These are phyloP conservation scores for Yamadazyma epiphylla DNA, from an alignment of 1,139 yeast genomes.

Conservation along the genomic window DNA sequence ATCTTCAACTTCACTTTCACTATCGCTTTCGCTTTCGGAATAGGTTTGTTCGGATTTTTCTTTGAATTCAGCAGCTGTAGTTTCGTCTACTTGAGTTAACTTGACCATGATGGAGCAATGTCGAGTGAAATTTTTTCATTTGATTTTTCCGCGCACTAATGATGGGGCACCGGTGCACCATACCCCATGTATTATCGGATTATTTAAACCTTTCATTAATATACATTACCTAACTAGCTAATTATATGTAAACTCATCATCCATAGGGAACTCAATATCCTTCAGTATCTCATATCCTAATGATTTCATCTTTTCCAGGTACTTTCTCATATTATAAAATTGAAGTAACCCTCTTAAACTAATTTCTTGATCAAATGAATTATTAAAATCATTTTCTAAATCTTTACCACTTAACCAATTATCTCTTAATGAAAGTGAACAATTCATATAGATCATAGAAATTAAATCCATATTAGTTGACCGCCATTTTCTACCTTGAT, in stretches of 20 bases:
- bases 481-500: slow-evolving; percentile 94
- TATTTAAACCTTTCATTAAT: too few species aligned
- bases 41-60: slow-evolving; percentile 18
- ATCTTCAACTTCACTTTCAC: slow-evolving; percentile 61
- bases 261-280: slow-evolving; percentile 13
- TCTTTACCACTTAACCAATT: slow-evolving; percentile 90
- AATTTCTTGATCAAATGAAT: slow-evolving; percentile 82
- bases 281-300: slow-evolving; percentile 48
- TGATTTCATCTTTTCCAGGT: slow-evolving; percentile 47
- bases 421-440: slow-evolving; percentile 69
- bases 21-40: slow-evolving; percentile 40
- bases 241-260: slow-evolving; percentile 13
- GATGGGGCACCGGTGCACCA: background rate
- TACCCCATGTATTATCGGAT: too few species aligned
- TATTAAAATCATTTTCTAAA: slow-evolving; percentile 68
- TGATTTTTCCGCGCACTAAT: background rate
- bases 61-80: slow-evolving; percentile 35
- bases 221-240: too few species aligned
- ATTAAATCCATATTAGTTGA: slow-evolving; percentile 90
- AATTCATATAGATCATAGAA: slow-evolving; percentile 77
- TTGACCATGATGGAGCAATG: slow-evolving; percentile 49
- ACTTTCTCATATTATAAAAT: slow-evolving; percentile 66
- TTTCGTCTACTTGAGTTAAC: slow-evolving; percentile 68
- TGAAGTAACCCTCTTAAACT: slow-evolving; percentile 79
- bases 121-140: slow-evolving; percentile 1